These are phyloP conservation scores for Avena eriantha DNA, from an alignment of 176 grass and related monocot genomes.

Conservation along the genomic window DNA sequence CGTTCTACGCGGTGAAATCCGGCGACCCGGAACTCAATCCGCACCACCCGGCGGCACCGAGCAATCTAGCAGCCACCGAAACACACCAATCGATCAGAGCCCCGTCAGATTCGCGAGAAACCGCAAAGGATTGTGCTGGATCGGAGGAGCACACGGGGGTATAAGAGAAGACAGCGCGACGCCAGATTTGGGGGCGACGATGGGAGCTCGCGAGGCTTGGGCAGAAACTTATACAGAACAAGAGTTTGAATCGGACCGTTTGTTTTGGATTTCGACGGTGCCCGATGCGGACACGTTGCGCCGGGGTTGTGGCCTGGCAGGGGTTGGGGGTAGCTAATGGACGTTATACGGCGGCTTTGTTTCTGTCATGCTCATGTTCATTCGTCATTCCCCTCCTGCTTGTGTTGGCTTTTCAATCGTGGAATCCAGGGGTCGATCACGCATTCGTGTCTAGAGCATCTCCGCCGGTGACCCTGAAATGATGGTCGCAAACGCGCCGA, in stretches of 20 bases:
- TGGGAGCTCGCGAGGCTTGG: neutral
- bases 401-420: too few species aligned
- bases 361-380: neutral
- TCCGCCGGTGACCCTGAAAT: too few species aligned
- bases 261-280: constrained; percentile 47
- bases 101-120: constrained; percentile 10
- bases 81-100: neutral
- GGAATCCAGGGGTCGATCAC: too few species aligned
- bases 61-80: neutral
- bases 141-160: constrained; percentile 12
- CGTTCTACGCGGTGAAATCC: constrained; percentile 46
- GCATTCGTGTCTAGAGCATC: too few species aligned
- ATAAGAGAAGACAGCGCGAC: constrained; percentile 12
- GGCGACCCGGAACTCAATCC: constrained; percentile 28
- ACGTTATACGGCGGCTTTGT: constrained; percentile 11
- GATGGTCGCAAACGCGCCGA: too few species aligned
- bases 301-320: neutral
- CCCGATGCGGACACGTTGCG: constrained; percentile 26
- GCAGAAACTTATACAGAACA: neutral
- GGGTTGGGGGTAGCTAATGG: neutral
- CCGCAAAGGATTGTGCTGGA: constrained; percentile 26
- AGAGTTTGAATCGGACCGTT: constrained; percentile 43
- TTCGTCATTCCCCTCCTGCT: too few species aligned
- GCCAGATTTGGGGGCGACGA: constrained; percentile 27
- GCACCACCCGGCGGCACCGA: constrained; percentile 6